These are phyloP conservation scores for Blumeria graminis DNA, from an alignment of 2,329 filamentous ascomycete genomes.

Conservation along the genomic window DNA sequence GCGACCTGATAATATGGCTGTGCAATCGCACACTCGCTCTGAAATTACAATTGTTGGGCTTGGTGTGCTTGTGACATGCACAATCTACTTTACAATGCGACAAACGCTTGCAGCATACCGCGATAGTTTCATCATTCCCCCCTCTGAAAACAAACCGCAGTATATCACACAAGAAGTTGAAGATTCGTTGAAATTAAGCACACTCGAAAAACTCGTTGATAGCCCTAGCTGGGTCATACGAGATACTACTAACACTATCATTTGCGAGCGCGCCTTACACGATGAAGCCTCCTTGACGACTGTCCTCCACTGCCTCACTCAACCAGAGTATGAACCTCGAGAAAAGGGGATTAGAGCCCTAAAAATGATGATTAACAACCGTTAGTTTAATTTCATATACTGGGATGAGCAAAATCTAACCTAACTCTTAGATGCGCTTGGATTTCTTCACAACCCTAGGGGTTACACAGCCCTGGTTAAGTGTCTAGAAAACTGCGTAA, in stretches of 20 bases:
- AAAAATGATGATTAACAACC: constrained; percentile 27
- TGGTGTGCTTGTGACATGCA: constrained; percentile 26
- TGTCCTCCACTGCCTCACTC: constrained; percentile 33
- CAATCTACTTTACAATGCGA: constrained; percentile 31
- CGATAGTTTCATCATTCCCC: constrained; percentile 40
- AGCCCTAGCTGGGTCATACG: constrained; percentile 52
- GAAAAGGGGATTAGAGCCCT: constrained; percentile 31
- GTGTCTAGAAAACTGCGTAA: constrained; percentile 30
- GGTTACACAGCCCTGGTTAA: constrained; percentile 27
- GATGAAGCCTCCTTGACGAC: constrained; percentile 25
- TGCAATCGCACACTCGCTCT: constrained; percentile 10
- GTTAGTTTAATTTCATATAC: constrained; percentile 13
- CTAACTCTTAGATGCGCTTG: constrained; percentile 5
- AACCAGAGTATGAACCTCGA: constrained; percentile 32
- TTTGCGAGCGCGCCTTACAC: constrained; percentile 32
- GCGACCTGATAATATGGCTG: constrained; percentile 11
- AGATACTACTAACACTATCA: constrained; percentile 37
- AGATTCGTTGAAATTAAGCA: constrained; percentile 40
- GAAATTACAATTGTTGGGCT: constrained; percentile 10
- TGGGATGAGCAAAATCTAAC: constrained; percentile 2
- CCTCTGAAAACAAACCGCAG: constrained; percentile 37
- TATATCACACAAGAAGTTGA: constrained; percentile 57
- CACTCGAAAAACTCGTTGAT: constrained; percentile 39
- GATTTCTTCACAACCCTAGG: constrained; percentile 12
- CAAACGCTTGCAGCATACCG: constrained; percentile 33